These are phyloP conservation scores for Stemphylium vesicarium DNA, from an alignment of 2,329 filamentous ascomycete species.

Conservation along the genomic window DNA sequence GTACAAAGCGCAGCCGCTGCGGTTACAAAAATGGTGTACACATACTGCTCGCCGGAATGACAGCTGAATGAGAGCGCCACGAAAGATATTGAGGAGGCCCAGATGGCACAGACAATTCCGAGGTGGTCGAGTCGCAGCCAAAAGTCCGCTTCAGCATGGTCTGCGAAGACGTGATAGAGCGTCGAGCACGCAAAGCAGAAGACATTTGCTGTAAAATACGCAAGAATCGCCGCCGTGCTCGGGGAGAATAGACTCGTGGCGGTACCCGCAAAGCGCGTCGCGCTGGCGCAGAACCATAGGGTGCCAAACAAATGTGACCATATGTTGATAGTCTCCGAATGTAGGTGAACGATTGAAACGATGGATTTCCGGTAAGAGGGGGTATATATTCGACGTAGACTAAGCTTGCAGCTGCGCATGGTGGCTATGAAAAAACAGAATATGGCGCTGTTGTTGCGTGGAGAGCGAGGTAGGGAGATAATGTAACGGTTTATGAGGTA, in stretches of 20 bases:
- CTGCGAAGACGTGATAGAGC: slow-evolving; percentile 16
- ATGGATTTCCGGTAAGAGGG: not conserved
- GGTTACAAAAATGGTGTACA: slow-evolving; percentile 5
- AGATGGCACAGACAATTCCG: slow-evolving; percentile 12
- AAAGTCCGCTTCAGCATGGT: slow-evolving; percentile 6
- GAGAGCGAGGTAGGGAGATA: not conserved
- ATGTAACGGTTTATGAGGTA: not conserved
- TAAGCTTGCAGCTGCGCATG: not conserved
- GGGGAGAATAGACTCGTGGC: not conserved
- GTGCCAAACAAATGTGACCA: not conserved
- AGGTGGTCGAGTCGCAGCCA: slow-evolving; percentile 13
- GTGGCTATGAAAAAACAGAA: not conserved
- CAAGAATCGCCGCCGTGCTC: not conserved
- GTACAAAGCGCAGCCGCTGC: slow-evolving; percentile 1
- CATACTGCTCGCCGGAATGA: not conserved
- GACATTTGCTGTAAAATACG: slow-evolving; percentile 3
- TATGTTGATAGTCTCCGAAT: not conserved
- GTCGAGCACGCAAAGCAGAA: slow-evolving; percentile 17
- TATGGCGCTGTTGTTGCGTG: not conserved
- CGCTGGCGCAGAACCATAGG: slow-evolving; percentile 2
- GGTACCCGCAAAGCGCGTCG: not conserved
- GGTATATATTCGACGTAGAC: not conserved
- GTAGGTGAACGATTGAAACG: not conserved
- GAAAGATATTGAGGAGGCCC: slow-evolving; percentile 17
- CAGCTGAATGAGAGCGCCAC: slow-evolving; percentile 2